Conservation (phyloP, 305 asterid genomes). For the Rubia peregrina region DNA sequence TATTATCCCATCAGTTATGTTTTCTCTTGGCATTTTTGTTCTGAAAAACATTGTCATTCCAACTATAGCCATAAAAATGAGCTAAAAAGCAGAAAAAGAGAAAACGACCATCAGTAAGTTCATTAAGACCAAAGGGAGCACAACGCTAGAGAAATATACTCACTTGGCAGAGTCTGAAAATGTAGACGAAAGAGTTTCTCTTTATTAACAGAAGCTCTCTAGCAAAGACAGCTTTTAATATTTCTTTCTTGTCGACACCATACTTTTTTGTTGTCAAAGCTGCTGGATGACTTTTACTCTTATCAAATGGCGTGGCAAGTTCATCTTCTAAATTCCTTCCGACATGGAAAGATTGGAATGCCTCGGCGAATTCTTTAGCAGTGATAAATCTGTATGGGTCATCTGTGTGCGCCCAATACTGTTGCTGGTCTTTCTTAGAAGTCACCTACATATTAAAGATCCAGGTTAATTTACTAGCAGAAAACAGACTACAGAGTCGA, state of each 20-base stretch:
- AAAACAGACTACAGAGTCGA: background rate
- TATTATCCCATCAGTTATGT: conserved; percentile 34
- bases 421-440: conserved; percentile 92
- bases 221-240: conserved; percentile 71
- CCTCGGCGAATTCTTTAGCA: conserved; percentile 63
- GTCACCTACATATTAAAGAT: conserved; percentile 47
- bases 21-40: conserved; percentile 33
- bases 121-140: background rate
- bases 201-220: conserved; percentile 85
- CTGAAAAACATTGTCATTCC: conserved; percentile 48
- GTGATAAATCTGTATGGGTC: conserved; percentile 59
- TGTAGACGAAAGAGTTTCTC: conserved; percentile 84
- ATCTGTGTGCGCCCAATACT: conserved; percentile 62
- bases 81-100: conserved; percentile 23
- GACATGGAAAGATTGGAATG: conserved; percentile 70
- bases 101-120: background rate
- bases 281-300: conserved; percentile 68
- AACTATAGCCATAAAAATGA: conserved; percentile 29
- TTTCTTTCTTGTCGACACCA: conserved; percentile 73
- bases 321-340: conserved; percentile 76
- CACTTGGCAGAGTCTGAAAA: conserved; percentile 74
- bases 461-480: background rate
- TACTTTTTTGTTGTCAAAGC: conserved; percentile 61
- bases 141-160: conserved; percentile 23
- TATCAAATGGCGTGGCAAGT: conserved; percentile 69